These are phyloP conservation scores for Penicillium tannophilum DNA, from an alignment of 495 filamentous ascomycete genomes.

Conservation along the genomic window DNA sequence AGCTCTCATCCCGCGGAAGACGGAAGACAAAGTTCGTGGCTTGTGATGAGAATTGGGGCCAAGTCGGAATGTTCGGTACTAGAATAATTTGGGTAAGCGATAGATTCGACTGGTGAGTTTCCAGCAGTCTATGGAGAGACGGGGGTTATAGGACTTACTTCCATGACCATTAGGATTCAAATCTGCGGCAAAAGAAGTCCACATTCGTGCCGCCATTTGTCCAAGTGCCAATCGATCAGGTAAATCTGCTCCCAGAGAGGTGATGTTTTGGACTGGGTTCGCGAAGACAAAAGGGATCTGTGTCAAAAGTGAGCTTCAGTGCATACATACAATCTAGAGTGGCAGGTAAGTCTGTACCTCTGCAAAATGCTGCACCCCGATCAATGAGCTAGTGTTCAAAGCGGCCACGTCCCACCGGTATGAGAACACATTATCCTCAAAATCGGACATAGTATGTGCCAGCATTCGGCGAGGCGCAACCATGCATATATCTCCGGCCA, in stretches of 20 bases:
- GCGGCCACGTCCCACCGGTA: conserved; percentile 55
- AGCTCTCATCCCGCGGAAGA: conserved; percentile 33
- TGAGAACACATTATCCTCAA: conserved; percentile 50
- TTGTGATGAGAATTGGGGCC: conserved; percentile 29
- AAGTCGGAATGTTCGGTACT: conserved; percentile 30
- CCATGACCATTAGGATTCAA: conserved; percentile 51
- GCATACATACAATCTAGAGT: neutral
- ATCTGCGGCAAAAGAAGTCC: conserved; percentile 55
- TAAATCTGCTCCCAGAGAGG: conserved; percentile 28
- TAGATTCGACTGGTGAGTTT: neutral
- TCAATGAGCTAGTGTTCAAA: conserved; percentile 29
- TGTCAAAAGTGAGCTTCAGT: neutral
- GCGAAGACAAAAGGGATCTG: conserved; percentile 52
- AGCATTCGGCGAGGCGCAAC: conserved; percentile 55
- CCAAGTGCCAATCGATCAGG: conserved; percentile 34
- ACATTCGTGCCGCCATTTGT: conserved; percentile 52
- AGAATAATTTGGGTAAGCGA: neutral
- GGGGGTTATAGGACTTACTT: conserved; percentile 16
- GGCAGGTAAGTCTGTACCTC: conserved; percentile 24
- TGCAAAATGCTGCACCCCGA: conserved; percentile 42
- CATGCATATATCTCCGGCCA: conserved; percentile 58
- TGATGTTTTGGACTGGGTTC: conserved; percentile 46
- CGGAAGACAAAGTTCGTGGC: conserved; percentile 39
- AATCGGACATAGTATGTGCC: conserved; percentile 48
- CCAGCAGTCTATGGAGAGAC: neutral